Evolutionary conservation across 345 rosid genomes (phyloP), one percentile per base, ranked within the genome.

Genomic region (Syzygium aromaticum): DNA sequence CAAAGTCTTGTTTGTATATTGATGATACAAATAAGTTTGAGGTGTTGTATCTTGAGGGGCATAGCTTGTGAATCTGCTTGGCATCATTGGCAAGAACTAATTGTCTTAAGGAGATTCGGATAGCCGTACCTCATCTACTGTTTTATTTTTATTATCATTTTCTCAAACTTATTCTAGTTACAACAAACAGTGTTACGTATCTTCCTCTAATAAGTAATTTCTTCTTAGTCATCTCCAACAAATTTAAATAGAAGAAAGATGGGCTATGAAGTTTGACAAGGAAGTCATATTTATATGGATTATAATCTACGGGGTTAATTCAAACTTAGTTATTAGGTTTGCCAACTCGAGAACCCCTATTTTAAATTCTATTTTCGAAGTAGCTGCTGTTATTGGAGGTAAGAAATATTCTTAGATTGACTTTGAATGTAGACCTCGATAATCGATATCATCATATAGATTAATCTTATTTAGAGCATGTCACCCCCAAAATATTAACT

Each of bases 381-480:
- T 67, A 67, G 80, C 46, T 33, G 25, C 1, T 3, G 8, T 0
- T 67, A 9, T 33, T 33, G 5, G 1, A 33, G 33, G 13, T 33
- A 67, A 67, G 46, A 67, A 21, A 67, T 3, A 0, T 7, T 67
- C 80, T 67, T 33, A 4, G 67, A 17, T 17, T 17, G 33, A 11
- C 13, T 67, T 67, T 16, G 23, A 67, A 63, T 25, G 23, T 4
- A 25, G 64, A 25, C 14, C 15, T n/a, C 7, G 7, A 27, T 59
- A 27, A 59, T 11, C 28, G 1, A 14, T 13, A 33, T 0, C 23
- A 8, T 67, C 11, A 33, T 33, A 33, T 0, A 64, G 0, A 67
- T 33, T 30, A 67, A 67, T 30, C 78, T 33, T 67, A 33, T 19
- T 33, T 33, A 33, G 78, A 33, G 13, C 78, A 67, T 40, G 5